Conservation (phyloP, 2,329 filamentous ascomycete genomes). For the Parafenestella ontariensis region DNA sequence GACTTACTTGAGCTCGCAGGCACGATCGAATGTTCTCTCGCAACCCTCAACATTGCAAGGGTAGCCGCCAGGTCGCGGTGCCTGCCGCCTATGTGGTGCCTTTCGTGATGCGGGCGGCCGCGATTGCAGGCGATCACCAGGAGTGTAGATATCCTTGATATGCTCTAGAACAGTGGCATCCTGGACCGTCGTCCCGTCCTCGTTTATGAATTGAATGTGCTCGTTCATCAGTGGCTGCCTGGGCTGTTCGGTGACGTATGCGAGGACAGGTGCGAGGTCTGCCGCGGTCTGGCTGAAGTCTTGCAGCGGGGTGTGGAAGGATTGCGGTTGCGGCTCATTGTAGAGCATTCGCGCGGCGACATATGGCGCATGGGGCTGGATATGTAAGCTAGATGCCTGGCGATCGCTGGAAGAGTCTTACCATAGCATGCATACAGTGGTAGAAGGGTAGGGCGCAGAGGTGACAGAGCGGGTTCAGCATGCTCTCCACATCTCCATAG, state of each 20-base stretch:
- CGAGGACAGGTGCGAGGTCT: slow-evolving; percentile 9
- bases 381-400: slow-evolving; percentile 5
- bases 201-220: slow-evolving; percentile 23
- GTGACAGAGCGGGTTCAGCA: slow-evolving; percentile 33
- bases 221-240: slow-evolving; percentile 16
- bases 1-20: slow-evolving; percentile 47
- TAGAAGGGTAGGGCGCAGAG: slow-evolving; percentile 28
- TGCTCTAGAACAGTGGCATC: slow-evolving; percentile 34
- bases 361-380: slow-evolving; percentile 21
- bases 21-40: slow-evolving; percentile 36
- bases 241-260: slow-evolving; percentile 7
- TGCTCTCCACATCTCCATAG: slow-evolving; percentile 35
- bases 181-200: slow-evolving; percentile 37
- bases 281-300: slow-evolving; percentile 9
- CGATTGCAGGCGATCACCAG: slow-evolving; percentile 33
- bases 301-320: slow-evolving; percentile 4
- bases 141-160: slow-evolving; percentile 38
- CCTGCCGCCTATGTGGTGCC: slow-evolving; percentile 28
- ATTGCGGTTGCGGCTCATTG: neutral
- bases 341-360: slow-evolving; percentile 4
- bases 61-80: slow-evolving; percentile 35
- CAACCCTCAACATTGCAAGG: slow-evolving; percentile 32
- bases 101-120: slow-evolving; percentile 4
- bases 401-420: slow-evolving; percentile 10
- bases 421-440: slow-evolving; percentile 28